Base-by-base conservation (phyloP, 768 basidiomycete species). In the Leccinum sublutescens region DNA sequence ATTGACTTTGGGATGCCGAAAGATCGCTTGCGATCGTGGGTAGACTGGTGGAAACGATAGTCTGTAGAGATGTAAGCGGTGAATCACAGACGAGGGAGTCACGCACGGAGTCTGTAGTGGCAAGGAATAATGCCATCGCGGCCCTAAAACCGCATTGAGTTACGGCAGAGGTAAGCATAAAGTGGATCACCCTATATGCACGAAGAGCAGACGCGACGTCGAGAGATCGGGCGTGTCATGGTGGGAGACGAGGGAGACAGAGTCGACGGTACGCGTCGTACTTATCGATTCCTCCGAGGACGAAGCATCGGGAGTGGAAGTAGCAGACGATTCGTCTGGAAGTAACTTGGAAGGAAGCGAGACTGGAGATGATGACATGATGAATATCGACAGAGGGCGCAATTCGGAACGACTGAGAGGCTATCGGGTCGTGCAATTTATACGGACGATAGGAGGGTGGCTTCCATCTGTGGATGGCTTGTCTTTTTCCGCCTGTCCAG, bases 41-140 rank as follows among this genome's bases (percentile, higher is more conserved):
- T 56, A 94, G 74, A 67, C 84, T 85, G 17, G 92, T 94, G 36
- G 92, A 93, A 34, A 94, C 88, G 62, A 93, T 88, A 10, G 82
- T 84, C 80, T 83, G 50, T 21, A 49, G 19, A 29, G 53, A 59
- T 27, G 50, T 66, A 49, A 67, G 55, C 11, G 38, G 49, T 49
- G 36, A 52, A 40, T 49, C 48, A 25, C 17, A 45, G 29, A 34
- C 12, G 40, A 54, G 21, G 49, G 50, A 43, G 59, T 36, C 59
- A 73, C 86, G 62, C 68, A 93, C 92, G 52, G 89, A 84, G 72
- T 93, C 91, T 5, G 91, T 93, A 11, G 91, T 94, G 3, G 91
- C 91, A 11, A 94, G 84, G 72, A 94, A 94, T 56, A 93, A 71
- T 10, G 91, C 80, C 74, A 93, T 72, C 5, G 89, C 91, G 38